Base-by-base conservation (phyloP, 371 early-diverging fungal genomes). In the Blastocladiella emersonii region DNA sequence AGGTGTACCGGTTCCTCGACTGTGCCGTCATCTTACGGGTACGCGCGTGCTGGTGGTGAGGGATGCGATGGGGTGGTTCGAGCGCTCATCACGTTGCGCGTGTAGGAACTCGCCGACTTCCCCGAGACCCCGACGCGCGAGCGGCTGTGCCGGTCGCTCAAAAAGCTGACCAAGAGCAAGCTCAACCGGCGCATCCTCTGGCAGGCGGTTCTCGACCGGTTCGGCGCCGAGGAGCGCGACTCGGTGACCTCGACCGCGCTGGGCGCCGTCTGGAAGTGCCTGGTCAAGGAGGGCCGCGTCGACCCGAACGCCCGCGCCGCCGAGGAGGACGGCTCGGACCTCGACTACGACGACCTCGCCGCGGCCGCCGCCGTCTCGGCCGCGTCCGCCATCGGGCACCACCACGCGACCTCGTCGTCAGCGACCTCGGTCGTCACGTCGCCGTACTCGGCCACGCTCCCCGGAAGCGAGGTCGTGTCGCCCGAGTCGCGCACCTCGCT, bases 131-230 rank as follows among this genome's bases (percentile, higher is more conserved):
- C 65, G 39, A 34, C 45, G 12, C 32, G 63, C 15, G 65, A 65
- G 56, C 61, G 65, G 21, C 37, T 65, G 36, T 65, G 65, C n/a
- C 65, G 65, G 17, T 41, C 65, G 23, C 37, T 65, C 39, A 64
- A 64, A 7, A 63, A 53, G 56, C 44, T 49, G 10, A 53, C 51
- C 5, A 63, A 64, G 13, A 45, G 23, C 25, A 27, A 34, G 37
- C 35, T 10, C 12, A 43, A 63, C 25, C 36, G 34, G 43, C 61
- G 63, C 21, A 23, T 37, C 23, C 53, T 65, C 34, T 65, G 65
- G 65, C 19, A 27, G 34, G 19, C 39, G 10, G 62, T 62, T 8
- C 35, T 62, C 13, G 62, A 62, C 5, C 45, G 34, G 56, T 56
- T 19, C 56, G 34, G 34, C 3, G 19, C 56, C 3, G 56, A 13